phyloP scores from a whole-genome alignment of 257 asterid species.

The Solanum clarkiae region DNA sequence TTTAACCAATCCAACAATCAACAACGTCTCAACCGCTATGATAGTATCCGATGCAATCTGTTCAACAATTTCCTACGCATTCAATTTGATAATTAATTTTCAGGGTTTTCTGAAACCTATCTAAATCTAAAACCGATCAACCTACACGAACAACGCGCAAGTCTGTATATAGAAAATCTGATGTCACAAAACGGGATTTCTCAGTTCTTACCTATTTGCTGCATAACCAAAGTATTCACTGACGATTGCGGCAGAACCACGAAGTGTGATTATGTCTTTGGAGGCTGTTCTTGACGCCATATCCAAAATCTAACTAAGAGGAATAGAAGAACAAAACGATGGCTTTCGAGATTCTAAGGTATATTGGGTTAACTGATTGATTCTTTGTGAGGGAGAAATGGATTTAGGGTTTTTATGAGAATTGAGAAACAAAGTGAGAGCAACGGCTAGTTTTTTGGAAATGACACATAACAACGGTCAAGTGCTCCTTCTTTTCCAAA shows the following conservation, averaged over 20 bases:
- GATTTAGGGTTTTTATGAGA: background rate
- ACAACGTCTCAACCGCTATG: background rate
- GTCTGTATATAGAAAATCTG: background rate
- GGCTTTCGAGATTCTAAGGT: background rate
- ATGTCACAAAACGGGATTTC: background rate
- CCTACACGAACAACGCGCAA: too few species aligned
- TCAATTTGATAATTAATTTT: background rate
- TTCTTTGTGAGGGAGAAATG: background rate
- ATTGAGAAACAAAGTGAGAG: background rate
- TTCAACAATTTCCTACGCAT: background rate
- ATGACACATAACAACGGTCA: background rate
- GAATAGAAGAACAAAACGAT: background rate
- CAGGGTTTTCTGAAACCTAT: background rate
- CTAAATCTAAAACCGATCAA: background rate
- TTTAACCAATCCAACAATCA: background rate
- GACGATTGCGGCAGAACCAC: constrained; percentile 87
- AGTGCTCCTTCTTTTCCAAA: background rate
- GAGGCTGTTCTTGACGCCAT: constrained; percentile 72
- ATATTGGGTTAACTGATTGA: background rate
- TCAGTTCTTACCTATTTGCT: constrained; percentile 57
- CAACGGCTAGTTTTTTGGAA: constrained; percentile 9
- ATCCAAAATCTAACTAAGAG: background rate
- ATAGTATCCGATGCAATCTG: background rate
- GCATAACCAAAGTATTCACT: constrained; percentile 94
- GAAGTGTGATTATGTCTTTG: constrained; percentile 85